Evolutionary conservation across 441 rosid genomes (phyloP).

Genomic region (Pelargonium cotyledonis): DNA sequence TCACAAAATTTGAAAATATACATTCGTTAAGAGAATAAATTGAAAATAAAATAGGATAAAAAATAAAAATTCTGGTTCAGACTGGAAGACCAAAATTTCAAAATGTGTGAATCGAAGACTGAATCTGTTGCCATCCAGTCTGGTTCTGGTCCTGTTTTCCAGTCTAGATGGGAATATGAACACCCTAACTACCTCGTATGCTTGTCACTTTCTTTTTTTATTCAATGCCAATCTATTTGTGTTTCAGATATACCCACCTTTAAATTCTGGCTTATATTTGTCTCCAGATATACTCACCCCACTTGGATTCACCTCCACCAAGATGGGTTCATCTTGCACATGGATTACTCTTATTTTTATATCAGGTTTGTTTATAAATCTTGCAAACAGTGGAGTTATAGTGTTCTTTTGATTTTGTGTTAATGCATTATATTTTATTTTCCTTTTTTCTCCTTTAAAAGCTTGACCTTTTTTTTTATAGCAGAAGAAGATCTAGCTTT

Average conservation of each 20-base stretch:
- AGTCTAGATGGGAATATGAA: too few relatives aligned
- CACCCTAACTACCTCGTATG: too few relatives aligned
- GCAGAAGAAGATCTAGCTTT: neutral
- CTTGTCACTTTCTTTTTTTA: neutral
- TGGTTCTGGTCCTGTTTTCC: too few relatives aligned
- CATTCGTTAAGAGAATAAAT: too few relatives aligned
- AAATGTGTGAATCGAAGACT: too few relatives aligned
- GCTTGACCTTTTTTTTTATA: neutral
- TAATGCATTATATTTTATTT: constrained; percentile 4
- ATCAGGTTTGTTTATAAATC: constrained; percentile 58
- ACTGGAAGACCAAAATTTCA: too few relatives aligned
- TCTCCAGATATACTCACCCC: constrained; percentile 81
- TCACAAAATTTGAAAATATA: too few relatives aligned
- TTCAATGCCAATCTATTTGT: neutral
- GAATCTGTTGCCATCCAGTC: too few relatives aligned
- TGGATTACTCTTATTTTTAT: constrained; percentile 87
- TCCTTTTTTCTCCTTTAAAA: neutral
- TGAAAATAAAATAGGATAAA: too few relatives aligned
- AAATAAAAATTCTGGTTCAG: too few relatives aligned
- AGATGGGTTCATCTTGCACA: constrained; percentile 95
- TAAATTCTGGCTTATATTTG: constrained; percentile 4
- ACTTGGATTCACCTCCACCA: constrained; percentile 83
- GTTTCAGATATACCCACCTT: neutral
- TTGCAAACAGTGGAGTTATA: neutral
- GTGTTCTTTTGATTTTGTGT: constrained; percentile 10